A percentile compares a stretch with the other conserved stretches of the same genome.
phyloP scores from a whole-genome alignment of 2,329 filamentous ascomycete species.

The Colletotrichum abscissum region DNA sequence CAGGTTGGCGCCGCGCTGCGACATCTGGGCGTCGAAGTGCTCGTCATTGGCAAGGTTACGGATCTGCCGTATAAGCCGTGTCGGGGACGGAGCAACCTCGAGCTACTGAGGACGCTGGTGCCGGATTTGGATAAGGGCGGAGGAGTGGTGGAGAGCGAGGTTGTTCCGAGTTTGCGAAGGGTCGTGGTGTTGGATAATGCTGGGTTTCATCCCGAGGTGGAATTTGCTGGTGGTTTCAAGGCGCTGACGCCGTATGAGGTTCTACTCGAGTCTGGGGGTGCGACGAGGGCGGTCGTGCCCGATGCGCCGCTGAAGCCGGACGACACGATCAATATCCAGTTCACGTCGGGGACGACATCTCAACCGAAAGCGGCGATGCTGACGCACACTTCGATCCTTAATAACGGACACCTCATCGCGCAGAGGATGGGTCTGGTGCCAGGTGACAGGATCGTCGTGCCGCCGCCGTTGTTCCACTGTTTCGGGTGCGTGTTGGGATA shows the following conservation, averaged over 20 bases:
- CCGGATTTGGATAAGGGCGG: constrained; percentile 49
- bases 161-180: constrained; percentile 75
- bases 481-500: constrained; percentile 94
- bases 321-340: constrained; percentile 94
- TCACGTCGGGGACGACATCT: constrained; percentile 95
- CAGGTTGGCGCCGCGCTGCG: constrained; percentile 84
- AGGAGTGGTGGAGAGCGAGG: constrained; percentile 48
- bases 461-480: constrained; percentile 89
- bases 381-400: constrained; percentile 86
- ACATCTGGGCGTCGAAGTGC: constrained; percentile 78
- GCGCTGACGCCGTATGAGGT: constrained; percentile 58
- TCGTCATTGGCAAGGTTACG: constrained; percentile 89
- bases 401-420: constrained; percentile 90
- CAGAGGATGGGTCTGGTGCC: constrained; percentile 84
- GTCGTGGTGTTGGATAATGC: constrained; percentile 87
- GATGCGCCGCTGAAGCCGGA: constrained; percentile 62
- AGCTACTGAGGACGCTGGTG: constrained; percentile 57
- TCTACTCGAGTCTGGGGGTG: constrained; percentile 48
- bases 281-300: constrained; percentile 50
- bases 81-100: constrained; percentile 63
- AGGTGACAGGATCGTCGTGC: constrained; percentile 82
- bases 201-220: constrained; percentile 52
- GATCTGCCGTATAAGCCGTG: constrained; percentile 78
- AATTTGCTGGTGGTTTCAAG: constrained; percentile 51
- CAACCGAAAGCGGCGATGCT: constrained; percentile 92